These are phyloP conservation scores for Aspergillus nomiae DNA, from an alignment of 2,329 filamentous ascomycete genomes.

Conservation along the genomic window DNA sequence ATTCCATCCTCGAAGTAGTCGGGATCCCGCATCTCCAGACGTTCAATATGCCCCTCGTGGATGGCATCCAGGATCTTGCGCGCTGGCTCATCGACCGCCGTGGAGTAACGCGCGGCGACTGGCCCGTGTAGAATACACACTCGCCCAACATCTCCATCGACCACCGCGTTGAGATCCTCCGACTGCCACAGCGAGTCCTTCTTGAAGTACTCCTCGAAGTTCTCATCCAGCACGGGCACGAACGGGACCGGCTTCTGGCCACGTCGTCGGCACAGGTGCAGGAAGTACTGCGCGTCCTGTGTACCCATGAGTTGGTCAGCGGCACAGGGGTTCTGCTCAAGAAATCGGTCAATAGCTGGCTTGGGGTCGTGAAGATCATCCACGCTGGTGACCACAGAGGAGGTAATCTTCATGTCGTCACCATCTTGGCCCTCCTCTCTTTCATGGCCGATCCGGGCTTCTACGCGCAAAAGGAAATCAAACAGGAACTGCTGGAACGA, in stretches of 20 bases:
- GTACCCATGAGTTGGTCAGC: slow-evolving; percentile 93
- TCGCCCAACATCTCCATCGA: slow-evolving; percentile 91
- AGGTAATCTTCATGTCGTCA: background rate
- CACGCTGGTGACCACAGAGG: slow-evolving; percentile 87
- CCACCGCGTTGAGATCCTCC: slow-evolving; percentile 92
- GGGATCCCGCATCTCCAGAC: slow-evolving; percentile 54
- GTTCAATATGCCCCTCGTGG: slow-evolving; percentile 82
- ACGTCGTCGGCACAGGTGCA: slow-evolving; percentile 86
- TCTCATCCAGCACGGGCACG: slow-evolving; percentile 88
- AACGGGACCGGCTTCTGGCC: slow-evolving; percentile 97
- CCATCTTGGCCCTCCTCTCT: slow-evolving; percentile 40
- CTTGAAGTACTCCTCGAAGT: slow-evolving; percentile 99
- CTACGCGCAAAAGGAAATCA: slow-evolving; percentile 94
- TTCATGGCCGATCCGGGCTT: slow-evolving; percentile 85
- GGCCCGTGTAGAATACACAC: slow-evolving; percentile 98
- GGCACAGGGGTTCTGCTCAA: slow-evolving; percentile 82
- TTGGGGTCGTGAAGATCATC: slow-evolving; percentile 84
- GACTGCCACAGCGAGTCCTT: slow-evolving; percentile 99
- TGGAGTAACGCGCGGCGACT: slow-evolving; percentile 88
- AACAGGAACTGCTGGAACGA: slow-evolving; percentile 82
- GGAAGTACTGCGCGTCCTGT: slow-evolving; percentile 96
- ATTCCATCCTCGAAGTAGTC: slow-evolving; percentile 80
- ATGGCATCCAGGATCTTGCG: slow-evolving; percentile 92
- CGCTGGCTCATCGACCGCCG: slow-evolving; percentile 85
- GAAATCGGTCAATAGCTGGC: slow-evolving; percentile 72